A percentile compares a stretch with the other conserved stretches of the same genome.
Conservation (phyloP, 2,329 filamentous ascomycete species). For the Paradendryphiella salina region DNA sequence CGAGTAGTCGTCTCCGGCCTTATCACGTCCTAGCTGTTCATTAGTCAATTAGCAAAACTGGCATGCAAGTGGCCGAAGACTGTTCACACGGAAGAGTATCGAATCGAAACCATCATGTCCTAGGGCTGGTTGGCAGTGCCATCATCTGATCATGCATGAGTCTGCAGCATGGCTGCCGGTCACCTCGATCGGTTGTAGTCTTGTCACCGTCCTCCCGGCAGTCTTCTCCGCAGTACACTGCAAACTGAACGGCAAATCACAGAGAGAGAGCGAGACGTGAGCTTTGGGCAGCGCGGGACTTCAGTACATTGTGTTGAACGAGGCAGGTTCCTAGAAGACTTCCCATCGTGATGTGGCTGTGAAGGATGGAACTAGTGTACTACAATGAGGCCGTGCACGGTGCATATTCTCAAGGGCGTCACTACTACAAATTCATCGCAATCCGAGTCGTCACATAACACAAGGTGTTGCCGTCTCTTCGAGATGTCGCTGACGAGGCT, state of each 20-base stretch:
- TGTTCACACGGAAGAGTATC: constrained; percentile 5
- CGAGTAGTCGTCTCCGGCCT: constrained; percentile 19
- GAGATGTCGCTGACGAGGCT: neutral
- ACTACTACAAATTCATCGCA: neutral
- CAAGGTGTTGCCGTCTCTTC: neutral
- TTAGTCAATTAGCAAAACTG: constrained; percentile 20
- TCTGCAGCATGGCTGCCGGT: constrained; percentile 19
- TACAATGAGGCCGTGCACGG: constrained; percentile 2
- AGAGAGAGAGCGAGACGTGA: constrained; percentile 4
- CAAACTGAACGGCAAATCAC: constrained; percentile 18
- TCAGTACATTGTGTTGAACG: constrained; percentile 11
- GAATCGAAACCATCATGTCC: constrained; percentile 14
- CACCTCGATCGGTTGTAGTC: constrained; percentile 16
- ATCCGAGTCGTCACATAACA: neutral
- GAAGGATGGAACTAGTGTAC: constrained; percentile 11
- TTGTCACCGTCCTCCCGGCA: constrained; percentile 9
- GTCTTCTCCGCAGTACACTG: constrained; percentile 11
- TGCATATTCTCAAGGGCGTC: neutral
- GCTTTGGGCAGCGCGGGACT: constrained; percentile 13
- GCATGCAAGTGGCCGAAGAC: constrained; percentile 21
- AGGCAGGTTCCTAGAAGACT: constrained; percentile 22
- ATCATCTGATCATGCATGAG: constrained; percentile 24
- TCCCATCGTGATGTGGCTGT: constrained; percentile 24
- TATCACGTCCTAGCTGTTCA: constrained; percentile 26
- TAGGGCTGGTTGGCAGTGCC: constrained; percentile 20